Evolutionary conservation across 2,329 filamentous ascomycete species (phyloP).

Genomic region (Ceratocystis smalleyi): DNA sequence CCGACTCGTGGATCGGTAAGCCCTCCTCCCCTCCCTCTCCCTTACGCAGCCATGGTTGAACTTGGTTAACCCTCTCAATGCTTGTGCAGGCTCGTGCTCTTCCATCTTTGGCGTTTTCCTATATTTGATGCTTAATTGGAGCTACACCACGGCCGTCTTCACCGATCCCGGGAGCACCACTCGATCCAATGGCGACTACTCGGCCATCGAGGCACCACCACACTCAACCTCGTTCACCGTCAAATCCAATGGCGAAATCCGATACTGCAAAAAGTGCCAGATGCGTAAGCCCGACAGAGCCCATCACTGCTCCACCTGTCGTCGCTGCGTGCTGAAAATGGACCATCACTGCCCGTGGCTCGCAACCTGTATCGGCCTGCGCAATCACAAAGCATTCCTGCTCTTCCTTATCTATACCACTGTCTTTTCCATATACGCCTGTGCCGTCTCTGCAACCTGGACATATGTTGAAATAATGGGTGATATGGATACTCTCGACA

Average conservation of each 20-base stretch:
- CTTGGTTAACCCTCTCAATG: not conserved
- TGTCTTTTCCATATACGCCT: constrained; percentile 68
- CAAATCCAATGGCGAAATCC: constrained; percentile 70
- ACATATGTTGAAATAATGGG: constrained; percentile 69
- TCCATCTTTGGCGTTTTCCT: constrained; percentile 53
- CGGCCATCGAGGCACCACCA: constrained; percentile 38
- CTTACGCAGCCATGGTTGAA: not conserved
- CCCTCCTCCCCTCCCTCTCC: constrained; percentile 7
- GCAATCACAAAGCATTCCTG: constrained; percentile 91
- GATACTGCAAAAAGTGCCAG: constrained; percentile 97
- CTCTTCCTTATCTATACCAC: constrained; percentile 83
- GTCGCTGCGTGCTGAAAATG: constrained; percentile 95
- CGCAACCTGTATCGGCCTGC: constrained; percentile 82
- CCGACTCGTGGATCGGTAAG: constrained; percentile 43
- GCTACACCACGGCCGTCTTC: constrained; percentile 86
- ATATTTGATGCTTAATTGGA: constrained; percentile 69
- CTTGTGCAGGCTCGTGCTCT: constrained; percentile 32
- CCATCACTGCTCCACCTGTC: constrained; percentile 92
- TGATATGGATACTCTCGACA: constrained; percentile 55
- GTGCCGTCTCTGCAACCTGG: constrained; percentile 64
- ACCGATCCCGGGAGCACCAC: constrained; percentile 67
- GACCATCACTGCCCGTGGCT: constrained; percentile 99
- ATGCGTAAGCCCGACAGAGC: constrained; percentile 85
- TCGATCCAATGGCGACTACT: constrained; percentile 50
- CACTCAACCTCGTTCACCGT: constrained; percentile 67